These are phyloP conservation scores for Dendrobium huoshanense DNA, from an alignment of 106 monocot genomes.

Conservation along the genomic window DNA sequence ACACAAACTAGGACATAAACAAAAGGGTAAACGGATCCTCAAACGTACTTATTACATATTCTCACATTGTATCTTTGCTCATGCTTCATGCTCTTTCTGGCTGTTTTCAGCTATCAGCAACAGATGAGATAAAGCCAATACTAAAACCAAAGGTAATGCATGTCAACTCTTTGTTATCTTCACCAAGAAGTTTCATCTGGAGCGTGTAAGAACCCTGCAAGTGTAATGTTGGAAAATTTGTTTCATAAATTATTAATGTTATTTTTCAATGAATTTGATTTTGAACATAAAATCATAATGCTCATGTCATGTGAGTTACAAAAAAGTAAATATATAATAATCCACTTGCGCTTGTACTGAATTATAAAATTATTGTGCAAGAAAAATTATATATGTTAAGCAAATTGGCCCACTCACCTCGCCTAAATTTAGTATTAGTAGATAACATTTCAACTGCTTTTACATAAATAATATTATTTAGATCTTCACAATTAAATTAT, in stretches of 20 bases:
- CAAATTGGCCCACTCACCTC: too few species aligned
- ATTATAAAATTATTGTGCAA: too few species aligned
- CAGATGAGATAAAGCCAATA: constrained; percentile 24
- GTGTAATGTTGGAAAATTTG: background rate
- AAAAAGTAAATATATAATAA: too few species aligned
- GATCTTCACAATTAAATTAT: too few species aligned
- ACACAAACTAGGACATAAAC: background rate
- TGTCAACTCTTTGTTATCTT: constrained; percentile 29
- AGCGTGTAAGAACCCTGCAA: constrained; percentile 56
- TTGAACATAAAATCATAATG: too few species aligned
- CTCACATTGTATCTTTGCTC: background rate
- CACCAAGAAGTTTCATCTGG: constrained; percentile 42
- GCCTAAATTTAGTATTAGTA: too few species aligned
- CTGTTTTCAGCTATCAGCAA: constrained; percentile 23
- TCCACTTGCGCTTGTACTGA: too few species aligned
- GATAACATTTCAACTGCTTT: background rate
- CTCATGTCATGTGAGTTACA: too few species aligned
- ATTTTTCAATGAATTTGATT: too few species aligned
- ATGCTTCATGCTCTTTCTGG: too few species aligned
- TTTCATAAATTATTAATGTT: too few species aligned
- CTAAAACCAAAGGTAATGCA: constrained; percentile 48
- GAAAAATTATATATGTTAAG: too few species aligned
- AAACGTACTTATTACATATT: background rate
- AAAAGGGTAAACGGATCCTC: background rate
- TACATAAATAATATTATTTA: background rate